Evolutionary conservation across 371 early-diverging fungal genomes (phyloP).

Genomic region (Cokeromyces recurvatus): DNA sequence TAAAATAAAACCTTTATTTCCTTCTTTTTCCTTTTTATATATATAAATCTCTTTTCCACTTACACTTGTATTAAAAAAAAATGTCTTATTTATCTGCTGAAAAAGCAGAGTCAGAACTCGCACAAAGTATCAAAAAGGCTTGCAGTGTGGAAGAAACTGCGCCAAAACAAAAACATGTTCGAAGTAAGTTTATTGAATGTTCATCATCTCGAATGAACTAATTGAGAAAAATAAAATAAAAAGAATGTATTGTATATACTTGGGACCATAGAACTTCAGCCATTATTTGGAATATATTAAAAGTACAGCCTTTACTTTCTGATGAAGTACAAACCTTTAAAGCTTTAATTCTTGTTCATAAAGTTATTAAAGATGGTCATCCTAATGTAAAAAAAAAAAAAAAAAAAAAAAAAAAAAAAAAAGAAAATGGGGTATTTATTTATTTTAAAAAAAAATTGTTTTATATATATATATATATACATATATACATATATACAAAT

Average conservation of each 20-base stretch:
- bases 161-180: slow-evolving; percentile 97
- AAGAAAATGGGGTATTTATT: too few species aligned
- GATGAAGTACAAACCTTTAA: slow-evolving; percentile 96
- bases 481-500: not conserved
- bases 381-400: slow-evolving; percentile 51
- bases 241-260: slow-evolving; percentile 88
- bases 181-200: slow-evolving; percentile 56
- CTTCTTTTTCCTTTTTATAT: too few species aligned
- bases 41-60: too few species aligned
- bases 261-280: slow-evolving; percentile 89
- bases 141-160: slow-evolving; percentile 87
- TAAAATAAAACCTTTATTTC: too few species aligned
- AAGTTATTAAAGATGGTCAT: slow-evolving; percentile 93
- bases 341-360: slow-evolving; percentile 92
- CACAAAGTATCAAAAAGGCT: slow-evolving; percentile 88
- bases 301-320: slow-evolving; percentile 80
- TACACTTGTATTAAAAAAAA: too few species aligned
- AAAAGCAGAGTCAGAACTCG: slow-evolving; percentile 85
- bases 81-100: slow-evolving; percentile 52
- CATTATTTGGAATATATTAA: slow-evolving; percentile 85
- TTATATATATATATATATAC: too few species aligned
- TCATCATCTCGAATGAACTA: too few species aligned
- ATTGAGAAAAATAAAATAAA: not conserved
- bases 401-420: not conserved
- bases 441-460: too few species aligned